A percentile compares a stretch with the other conserved stretches of the same genome.
phyloP scores from a whole-genome alignment of 805 yeast genomes.

The Tetrapisispora nanseiensis region DNA sequence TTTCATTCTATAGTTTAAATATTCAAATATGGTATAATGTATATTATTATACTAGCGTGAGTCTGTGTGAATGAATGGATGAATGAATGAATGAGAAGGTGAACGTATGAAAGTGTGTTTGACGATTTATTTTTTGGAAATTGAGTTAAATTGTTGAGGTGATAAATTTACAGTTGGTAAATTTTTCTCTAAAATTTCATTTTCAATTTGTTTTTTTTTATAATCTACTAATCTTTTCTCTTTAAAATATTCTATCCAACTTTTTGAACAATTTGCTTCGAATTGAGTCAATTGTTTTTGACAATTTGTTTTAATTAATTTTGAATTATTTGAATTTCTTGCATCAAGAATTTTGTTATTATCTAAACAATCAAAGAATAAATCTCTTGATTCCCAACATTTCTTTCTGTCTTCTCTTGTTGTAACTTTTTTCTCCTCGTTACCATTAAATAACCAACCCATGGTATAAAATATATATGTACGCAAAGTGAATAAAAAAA shows the following conservation, averaged over 20 bases:
- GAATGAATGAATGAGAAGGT: no score
- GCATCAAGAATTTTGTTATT: conserved; percentile 51
- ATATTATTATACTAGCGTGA: no score
- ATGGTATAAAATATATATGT: neutral
- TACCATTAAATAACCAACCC: neutral
- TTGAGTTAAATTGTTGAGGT: conserved; percentile 1
- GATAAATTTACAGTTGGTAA: neutral
- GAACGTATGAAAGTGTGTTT: no score
- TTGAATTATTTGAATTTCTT: conserved; percentile 41
- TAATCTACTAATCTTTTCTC: conserved; percentile 77
- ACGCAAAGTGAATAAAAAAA: neutral
- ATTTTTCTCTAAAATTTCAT: conserved; percentile 2
- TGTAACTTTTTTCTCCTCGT: neutral
- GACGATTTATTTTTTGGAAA: conserved; percentile 1
- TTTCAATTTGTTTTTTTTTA: conserved; percentile 27
- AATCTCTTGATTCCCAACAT: conserved; percentile 89
- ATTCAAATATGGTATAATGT: no score
- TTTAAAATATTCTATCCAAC: conserved; percentile 87
- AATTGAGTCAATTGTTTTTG: conserved; percentile 46
- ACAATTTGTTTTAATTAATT: conserved; percentile 47
- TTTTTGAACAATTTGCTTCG: conserved; percentile 65
- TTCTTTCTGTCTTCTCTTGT: conserved; percentile 52
- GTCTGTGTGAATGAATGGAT: no score
- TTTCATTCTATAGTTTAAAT: no score
- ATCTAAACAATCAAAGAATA: conserved; percentile 66